A percentile compares a stretch with the other conserved stretches of the same genome.
phyloP scores from a whole-genome alignment of 441 rosid species.

The Eutrema salsugineum region DNA sequence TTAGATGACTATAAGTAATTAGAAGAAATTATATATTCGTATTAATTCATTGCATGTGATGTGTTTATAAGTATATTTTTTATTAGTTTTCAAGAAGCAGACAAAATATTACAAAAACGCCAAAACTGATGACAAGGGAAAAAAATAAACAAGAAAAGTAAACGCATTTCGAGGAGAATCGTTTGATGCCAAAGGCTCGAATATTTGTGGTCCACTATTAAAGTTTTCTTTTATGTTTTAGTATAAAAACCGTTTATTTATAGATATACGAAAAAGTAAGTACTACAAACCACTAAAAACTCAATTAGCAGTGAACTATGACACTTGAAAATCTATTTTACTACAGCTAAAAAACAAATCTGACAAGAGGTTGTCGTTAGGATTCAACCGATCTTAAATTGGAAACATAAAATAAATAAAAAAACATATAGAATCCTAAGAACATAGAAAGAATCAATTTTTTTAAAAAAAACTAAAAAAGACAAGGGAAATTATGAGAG shows the following conservation, averaged over 20 bases:
- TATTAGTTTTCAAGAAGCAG: not conserved
- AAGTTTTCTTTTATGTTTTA: not conserved
- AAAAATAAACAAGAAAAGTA: not conserved
- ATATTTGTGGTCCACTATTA: conserved; percentile 26
- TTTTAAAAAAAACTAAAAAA: not conserved
- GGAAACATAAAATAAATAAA: not conserved
- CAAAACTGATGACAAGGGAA: not conserved
- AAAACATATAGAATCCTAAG: conserved; percentile 3
- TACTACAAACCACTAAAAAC: not conserved
- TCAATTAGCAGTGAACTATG: not conserved
- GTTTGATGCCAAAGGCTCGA: conserved; percentile 8
- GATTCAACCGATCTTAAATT: not conserved
- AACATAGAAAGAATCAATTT: not conserved
- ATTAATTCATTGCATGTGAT: conserved; percentile 11
- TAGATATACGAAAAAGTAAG: not conserved
- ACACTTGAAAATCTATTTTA: not conserved
- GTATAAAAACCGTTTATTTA: too few species aligned
- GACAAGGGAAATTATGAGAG: not conserved
- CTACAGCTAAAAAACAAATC: conserved; percentile 7
- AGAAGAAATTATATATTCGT: not conserved
- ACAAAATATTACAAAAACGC: conserved; percentile 2
- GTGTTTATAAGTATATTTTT: not conserved
- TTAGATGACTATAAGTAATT: not conserved
- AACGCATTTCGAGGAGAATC: conserved; percentile 28
- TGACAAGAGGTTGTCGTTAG: conserved; percentile 3